Percentiles rank a stretch among this genome's conserved stretches.
Evolutionary conservation across 2,329 filamentous ascomycete species (phyloP).

Genomic region (Cytospora mali): DNA sequence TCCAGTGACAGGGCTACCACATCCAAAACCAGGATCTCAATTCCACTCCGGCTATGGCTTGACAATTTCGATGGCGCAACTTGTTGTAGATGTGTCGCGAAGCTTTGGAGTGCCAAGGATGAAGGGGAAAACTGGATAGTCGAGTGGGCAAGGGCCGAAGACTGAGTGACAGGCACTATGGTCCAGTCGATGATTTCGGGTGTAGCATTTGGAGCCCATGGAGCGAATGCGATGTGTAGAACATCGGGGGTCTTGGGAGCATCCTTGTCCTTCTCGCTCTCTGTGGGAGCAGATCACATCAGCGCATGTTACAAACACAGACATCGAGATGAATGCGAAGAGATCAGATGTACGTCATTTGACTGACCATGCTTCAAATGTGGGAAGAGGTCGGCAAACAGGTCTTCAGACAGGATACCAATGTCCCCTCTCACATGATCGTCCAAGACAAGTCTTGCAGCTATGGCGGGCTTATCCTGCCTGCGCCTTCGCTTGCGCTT

Average conservation of each 20-base stretch:
- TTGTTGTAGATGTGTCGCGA: conserved; percentile 72
- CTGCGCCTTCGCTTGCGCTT: conserved; percentile 56
- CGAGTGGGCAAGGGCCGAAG: conserved; percentile 68
- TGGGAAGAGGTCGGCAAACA: conserved; percentile 81
- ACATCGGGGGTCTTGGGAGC: conserved; percentile 41
- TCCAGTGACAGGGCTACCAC: conserved; percentile 80
- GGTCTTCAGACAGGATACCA: conserved; percentile 82
- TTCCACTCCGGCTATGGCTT: conserved; percentile 71
- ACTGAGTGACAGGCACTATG: conserved; percentile 73
- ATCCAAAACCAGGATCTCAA: conserved; percentile 83
- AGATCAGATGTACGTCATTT: conserved; percentile 15
- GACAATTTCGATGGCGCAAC: conserved; percentile 75
- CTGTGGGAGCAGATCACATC: conserved; percentile 13
- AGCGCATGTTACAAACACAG: conserved; percentile 5
- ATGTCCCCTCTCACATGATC: conserved; percentile 83
- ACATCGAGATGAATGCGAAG: not conserved
- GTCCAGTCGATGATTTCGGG: conserved; percentile 76
- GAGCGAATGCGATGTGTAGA: conserved; percentile 71
- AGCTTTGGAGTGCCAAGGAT: conserved; percentile 75
- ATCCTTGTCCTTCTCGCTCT: conserved; percentile 17
- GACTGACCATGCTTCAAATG: conserved; percentile 56
- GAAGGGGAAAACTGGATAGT: conserved; percentile 78
- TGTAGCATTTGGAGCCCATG: conserved; percentile 65
- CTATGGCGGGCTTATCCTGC: conserved; percentile 73
- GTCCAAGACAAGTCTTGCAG: conserved; percentile 81